Evolutionary conservation across 2,329 filamentous ascomycete genomes (phyloP).

Genomic region (Xylaria sp.): DNA sequence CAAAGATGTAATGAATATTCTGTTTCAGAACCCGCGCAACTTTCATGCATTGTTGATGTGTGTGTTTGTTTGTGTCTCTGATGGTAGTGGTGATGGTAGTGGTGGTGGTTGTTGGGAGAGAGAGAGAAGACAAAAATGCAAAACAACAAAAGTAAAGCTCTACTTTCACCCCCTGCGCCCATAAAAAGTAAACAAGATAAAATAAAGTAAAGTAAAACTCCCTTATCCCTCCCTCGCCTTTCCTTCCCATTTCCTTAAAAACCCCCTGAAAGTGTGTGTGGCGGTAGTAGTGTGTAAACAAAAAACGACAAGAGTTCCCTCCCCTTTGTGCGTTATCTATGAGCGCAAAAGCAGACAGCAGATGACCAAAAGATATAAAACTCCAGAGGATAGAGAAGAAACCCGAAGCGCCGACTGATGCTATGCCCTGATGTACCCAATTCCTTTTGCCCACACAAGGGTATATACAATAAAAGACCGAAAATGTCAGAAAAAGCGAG

Average conservation of each 20-base stretch:
- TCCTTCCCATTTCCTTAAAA: neutral
- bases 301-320: neutral
- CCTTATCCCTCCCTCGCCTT: neutral
- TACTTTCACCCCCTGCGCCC: neutral
- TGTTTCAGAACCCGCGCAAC: constrained; percentile 11
- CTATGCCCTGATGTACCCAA: constrained; percentile 28
- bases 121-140: neutral
- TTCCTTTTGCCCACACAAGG: constrained; percentile 30
- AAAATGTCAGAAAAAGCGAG: constrained; percentile 15
- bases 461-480: constrained; percentile 32
- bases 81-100: neutral
- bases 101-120: neutral
- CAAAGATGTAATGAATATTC: constrained; percentile 11
- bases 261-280: neutral
- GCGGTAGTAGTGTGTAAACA: neutral
- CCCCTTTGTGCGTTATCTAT: constrained; percentile 5
- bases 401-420: constrained; percentile 31
- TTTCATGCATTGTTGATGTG: constrained; percentile 13
- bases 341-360: neutral
- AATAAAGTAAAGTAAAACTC: neutral
- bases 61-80: neutral
- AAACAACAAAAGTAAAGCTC: neutral
- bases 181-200: neutral
- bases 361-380: constrained; percentile 14
- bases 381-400: neutral